Percentiles rank a stretch among this genome's conserved stretches.
Conservation (phyloP, 345 rosid genomes). For the Syzygium jambos region DNA sequence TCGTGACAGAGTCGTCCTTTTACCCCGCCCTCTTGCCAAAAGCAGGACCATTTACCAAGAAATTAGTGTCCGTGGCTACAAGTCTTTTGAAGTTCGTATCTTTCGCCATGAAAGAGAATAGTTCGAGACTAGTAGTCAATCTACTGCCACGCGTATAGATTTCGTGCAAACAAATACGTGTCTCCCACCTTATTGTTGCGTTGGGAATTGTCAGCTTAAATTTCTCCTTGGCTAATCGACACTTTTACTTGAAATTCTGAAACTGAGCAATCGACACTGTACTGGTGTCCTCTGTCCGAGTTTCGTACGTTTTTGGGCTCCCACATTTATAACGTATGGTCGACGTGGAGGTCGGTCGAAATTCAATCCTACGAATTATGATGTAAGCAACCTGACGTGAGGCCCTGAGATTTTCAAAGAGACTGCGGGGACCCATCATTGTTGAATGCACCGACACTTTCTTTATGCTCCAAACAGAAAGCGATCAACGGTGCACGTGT, state of each 20-base stretch:
- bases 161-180: neutral
- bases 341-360: neutral
- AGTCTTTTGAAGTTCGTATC: neutral
- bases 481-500: neutral
- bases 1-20: neutral
- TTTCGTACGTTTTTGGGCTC: neutral
- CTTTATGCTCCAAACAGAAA: neutral
- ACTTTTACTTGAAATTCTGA: too few relatives aligned
- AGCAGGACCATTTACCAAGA: neutral
- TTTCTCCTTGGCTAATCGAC: too few relatives aligned
- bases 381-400: neutral
- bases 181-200: neutral
- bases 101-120: neutral
- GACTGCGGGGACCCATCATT: neutral
- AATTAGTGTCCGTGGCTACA: neutral
- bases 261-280: neutral
- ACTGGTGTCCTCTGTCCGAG: neutral
- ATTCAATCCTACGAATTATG: neutral
- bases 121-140: accelerated
- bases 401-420: neutral
- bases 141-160: neutral
- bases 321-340: neutral
- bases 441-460: neutral
- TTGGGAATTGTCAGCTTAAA: too few relatives aligned
- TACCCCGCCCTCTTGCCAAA: neutral